phyloP scores from a whole-genome alignment of 257 asterid genomes.

The Capsicum chinense region DNA sequence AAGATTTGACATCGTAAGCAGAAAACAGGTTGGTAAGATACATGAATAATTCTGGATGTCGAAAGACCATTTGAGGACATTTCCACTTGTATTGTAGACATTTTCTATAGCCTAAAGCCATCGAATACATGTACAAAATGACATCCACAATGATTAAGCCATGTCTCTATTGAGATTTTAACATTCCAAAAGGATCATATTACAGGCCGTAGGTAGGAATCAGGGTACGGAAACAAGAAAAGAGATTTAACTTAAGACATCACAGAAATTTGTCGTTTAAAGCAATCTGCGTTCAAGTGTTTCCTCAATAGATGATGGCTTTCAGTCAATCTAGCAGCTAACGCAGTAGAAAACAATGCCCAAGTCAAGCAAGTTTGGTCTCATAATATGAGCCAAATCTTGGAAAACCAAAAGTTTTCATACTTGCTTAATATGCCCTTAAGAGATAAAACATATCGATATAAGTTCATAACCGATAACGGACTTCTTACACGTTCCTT shows the following conservation, averaged over 20 bases:
- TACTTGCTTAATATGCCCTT: background rate
- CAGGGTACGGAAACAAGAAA: background rate
- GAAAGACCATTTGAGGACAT: conserved; percentile 1
- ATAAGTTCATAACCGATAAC: background rate
- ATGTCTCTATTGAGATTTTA: background rate
- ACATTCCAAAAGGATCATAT: background rate
- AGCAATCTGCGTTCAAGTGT: background rate
- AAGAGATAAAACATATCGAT: background rate
- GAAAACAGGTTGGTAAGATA: background rate
- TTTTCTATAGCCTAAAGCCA: background rate
- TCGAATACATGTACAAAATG: background rate
- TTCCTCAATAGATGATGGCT: background rate
- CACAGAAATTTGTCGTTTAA: background rate
- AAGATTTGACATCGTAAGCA: background rate
- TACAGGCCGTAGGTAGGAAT: background rate
- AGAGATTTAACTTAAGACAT: background rate
- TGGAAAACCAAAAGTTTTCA: background rate
- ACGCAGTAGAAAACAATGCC: background rate
- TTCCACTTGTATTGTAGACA: background rate
- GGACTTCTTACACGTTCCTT: background rate
- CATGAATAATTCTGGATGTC: background rate
- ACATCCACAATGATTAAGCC: background rate
- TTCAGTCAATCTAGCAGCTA: conserved; percentile 7
- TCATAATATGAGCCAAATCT: background rate
- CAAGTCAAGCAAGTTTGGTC: conserved; percentile 3